Evolutionary conservation across 257 asterid species (phyloP).

Genomic region (Nicotiana otophora): DNA sequence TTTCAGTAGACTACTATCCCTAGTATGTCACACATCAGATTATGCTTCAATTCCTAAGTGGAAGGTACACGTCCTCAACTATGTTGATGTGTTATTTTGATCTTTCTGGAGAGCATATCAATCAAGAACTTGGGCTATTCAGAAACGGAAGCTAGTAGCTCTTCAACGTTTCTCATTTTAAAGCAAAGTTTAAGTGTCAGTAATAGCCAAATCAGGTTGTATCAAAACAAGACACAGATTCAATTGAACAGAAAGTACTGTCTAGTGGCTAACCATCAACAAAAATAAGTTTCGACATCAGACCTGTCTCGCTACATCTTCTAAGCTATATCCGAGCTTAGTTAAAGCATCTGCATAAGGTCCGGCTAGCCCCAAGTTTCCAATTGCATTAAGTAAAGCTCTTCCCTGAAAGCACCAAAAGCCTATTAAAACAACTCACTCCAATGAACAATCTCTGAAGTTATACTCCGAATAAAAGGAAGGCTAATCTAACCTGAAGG

Average conservation of each 20-base stretch:
- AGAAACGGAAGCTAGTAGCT: not conserved
- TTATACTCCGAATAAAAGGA: not conserved
- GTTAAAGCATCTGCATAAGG: conserved; percentile 65
- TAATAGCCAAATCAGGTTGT: not conserved
- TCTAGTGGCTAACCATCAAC: not conserved
- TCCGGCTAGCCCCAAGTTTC: conserved; percentile 73
- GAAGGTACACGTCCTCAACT: not conserved
- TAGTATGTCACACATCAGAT: not conserved
- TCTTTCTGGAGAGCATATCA: not conserved
- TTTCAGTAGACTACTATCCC: not conserved
- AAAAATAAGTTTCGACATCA: not conserved
- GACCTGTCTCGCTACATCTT: conserved; percentile 69
- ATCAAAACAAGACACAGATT: not conserved
- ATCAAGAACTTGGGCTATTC: not conserved
- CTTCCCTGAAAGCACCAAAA: conserved; percentile 45
- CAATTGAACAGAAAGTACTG: not conserved
- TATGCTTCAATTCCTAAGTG: not conserved
- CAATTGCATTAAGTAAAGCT: conserved; percentile 72
- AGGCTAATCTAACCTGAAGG: conserved; percentile 45
- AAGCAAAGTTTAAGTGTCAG: not conserved
- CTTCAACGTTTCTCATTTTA: not conserved
- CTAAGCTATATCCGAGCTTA: conserved; percentile 63
- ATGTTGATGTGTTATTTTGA: no score
- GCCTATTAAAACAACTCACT: not conserved
- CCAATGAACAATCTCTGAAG: not conserved